Evolutionary conservation across 2,329 filamentous ascomycete genomes (phyloP), one percentile per base, ranked within the genome.

Genomic region (Curvularia lunata): DNA sequence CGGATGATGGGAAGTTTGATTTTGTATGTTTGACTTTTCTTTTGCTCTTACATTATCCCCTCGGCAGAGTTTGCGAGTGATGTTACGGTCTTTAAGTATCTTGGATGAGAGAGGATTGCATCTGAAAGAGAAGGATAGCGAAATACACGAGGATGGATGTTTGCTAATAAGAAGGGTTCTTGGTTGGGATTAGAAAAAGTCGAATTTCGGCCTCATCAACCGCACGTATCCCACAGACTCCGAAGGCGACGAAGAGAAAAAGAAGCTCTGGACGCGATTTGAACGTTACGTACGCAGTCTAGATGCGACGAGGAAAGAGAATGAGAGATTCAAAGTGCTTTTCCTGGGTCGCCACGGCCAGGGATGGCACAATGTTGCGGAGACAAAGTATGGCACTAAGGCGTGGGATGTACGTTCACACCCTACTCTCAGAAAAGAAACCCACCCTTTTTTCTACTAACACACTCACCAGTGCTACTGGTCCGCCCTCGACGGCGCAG

Each of bases 291-390:
- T 90, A 6, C 65, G 79, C 16, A 73, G 79, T 25, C 70, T 90
- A 21, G 86, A 87, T 71, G 72, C 79, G 1, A 71, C 71, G 1
- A 65, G 65, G 18, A 68, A 65, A n/a, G 69, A 75, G 2, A 79
- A 78, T 27, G 80, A 81, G 5, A 76, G 79, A 13, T 89, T 88
- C 78, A 91, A 91, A 74, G 80, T 91, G 7, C 72, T 91, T 21
- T 88, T 88, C 72, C 80, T 90, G 68, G 88, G 85, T 19, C 84
- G 89, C 38, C 89, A 91, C 71, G 89, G 89, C 9, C 83, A 91
- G 74, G 89, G 89, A 0, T 79, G 78, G 57, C 84, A 88, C 69
- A 88, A 88, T 69, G 84, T 86, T 16, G 88, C 88, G 8, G 86
- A 90, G 75, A 77, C 79, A n/a, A 88, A 82, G 67, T 90, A 89